Base-by-base conservation (phyloP, 2,329 filamentous ascomycete genomes). In the Microsporum audouinii region DNA sequence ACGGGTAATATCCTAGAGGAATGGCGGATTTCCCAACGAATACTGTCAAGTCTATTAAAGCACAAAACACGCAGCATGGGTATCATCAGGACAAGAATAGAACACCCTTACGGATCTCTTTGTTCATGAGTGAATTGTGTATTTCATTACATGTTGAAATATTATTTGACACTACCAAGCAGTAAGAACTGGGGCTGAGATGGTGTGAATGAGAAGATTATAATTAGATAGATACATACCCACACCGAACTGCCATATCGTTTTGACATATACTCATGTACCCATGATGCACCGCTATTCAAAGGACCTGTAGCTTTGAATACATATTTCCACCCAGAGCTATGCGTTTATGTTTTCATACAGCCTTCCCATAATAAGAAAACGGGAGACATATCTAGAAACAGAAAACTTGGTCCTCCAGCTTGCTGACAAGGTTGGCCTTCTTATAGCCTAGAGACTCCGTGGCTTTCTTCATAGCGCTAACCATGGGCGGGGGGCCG, bases 361-460 rank as follows among this genome's bases (percentile, higher is more conserved):
- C 49, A 10, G 27, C 27, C 17, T 23, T 23, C 17, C 27, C 31
- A 53, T 53, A 14, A 34, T 5, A 34, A n/a, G 31, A 3, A 53
- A 33, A 34, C 10, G 49, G 27, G 31, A 53, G 12, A 53, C 49
- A 27, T 34, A n/a, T 60, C 77, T 88, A 91, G 78, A 99, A 99
- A 72, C 89, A 91, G 79, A 99, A 99, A 68, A 99, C 89, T 77
- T 97, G 94, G 75, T 99, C 94, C 73, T 92, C 88, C 60, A 97
- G 85, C 84, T 97, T 97, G 85, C 91, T 96, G 70, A 97, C 91
- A 51, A 92, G 90, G 64, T 86, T 85, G 47, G 94, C 89, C 82
- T 97, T 97, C 72, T 89, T 83, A 80, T 88, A 99, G 62, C 94
- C 94, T 23, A 97, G 82, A 65, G 84, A 82, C 77, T 95, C 90